Evolutionary conservation across 208 protist genomes (phyloP), one percentile per base, ranked within the genome.

Genomic region (Leishmania gerbilli): DNA sequence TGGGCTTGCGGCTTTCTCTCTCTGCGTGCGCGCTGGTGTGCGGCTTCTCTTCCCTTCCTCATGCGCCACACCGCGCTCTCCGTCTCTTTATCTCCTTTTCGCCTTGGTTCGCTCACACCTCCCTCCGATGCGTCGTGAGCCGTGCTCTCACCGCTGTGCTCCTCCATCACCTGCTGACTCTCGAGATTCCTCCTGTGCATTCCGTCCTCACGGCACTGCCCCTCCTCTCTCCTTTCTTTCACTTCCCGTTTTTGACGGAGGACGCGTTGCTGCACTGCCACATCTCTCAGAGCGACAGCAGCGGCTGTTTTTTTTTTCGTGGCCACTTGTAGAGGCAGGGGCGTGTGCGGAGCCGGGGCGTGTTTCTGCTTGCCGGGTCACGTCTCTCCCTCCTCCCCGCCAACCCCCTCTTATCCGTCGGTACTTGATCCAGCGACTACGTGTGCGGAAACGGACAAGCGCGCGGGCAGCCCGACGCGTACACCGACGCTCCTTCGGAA

Each of bases 381-480:
- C 60, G 5, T 8, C 64, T 69, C 64, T 37, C n/a, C 62, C 13
- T 37, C 31, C 21, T 31, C 24, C n/a, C 31, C 62, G 31, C 5
- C 31, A 8, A 51, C 27, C 11, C 55, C 15, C 24, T 67, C 45
- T 37, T 74, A 6, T 13, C 37, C 69, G 7, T 74, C 15, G 2
- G 11, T 19, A 34, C 45, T 53, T 74, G 40, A 13, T 34, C 8
- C 21, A 69, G 17, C 11, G 15, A 37, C 64, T 7, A 45, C 64
- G 17, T 31, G 17, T 67, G 31, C n/a, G 13, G 17, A 3, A 11
- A 34, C 62, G 9, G 11, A 79, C 60, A 42, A 3, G 74, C 79
- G 74, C 51, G 77, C 40, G 79, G 34, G 83, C 45, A 69, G 13
- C 3, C 71, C n/a, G 67, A 24, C 5, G 76, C 9, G 34, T 2